These are phyloP conservation scores for Glebionis coronaria DNA, from an alignment of 129 eudicot genomes.

Conservation along the genomic window DNA sequence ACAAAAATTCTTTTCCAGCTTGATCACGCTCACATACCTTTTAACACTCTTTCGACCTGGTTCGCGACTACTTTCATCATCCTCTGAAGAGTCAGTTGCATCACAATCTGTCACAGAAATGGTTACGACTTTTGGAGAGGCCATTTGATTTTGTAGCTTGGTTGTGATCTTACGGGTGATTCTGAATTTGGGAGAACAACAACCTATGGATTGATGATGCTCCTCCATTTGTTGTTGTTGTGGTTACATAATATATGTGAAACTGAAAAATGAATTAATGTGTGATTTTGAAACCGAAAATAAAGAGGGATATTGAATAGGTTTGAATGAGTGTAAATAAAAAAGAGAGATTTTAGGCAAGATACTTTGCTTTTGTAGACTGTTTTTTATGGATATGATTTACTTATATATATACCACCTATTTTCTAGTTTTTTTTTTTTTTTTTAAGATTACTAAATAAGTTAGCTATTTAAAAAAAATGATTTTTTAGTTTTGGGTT, in stretches of 20 bases:
- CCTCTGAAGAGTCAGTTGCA: conserved; percentile 62
- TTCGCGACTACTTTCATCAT: conserved; percentile 37
- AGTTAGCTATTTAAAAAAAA: no score
- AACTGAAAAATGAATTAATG: no score
- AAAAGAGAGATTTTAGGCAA: conserved; percentile 20
- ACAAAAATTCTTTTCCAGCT: conserved; percentile 20
- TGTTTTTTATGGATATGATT: neutral
- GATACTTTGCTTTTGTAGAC: conserved; percentile 19
- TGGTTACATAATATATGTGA: neutral
- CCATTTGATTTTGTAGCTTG: conserved; percentile 5
- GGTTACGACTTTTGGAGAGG: conserved; percentile 33
- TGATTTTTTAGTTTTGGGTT: no score
- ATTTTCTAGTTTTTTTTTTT: neutral
- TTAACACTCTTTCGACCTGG: conserved; percentile 26
- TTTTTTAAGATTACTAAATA: no score
- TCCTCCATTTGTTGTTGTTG: neutral
- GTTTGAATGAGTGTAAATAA: conserved; percentile 35
- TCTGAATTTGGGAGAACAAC: conserved; percentile 23
- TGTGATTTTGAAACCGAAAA: conserved; percentile 5
- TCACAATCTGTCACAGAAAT: conserved; percentile 45
- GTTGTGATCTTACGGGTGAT: conserved; percentile 17
- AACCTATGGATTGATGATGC: neutral
- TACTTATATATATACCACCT: neutral
- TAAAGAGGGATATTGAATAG: conserved; percentile 22
- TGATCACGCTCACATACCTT: conserved; percentile 40